Conservation (phyloP, 23 red algal genomes). For the Gracilaria domingensis region DNA sequence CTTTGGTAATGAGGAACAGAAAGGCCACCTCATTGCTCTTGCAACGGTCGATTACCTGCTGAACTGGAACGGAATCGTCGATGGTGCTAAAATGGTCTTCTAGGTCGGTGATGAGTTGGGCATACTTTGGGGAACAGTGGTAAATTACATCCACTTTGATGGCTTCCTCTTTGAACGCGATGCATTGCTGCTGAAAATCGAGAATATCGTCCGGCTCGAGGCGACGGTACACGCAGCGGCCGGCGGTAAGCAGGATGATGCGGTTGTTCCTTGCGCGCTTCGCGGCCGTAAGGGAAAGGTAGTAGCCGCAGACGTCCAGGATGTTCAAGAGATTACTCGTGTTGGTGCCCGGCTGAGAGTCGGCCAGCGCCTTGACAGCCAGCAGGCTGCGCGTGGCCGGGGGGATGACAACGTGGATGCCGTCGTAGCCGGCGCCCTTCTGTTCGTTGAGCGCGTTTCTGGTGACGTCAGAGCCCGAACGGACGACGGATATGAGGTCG, state of each 20-base stretch:
- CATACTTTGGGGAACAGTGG: background rate
- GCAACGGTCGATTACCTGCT: background rate
- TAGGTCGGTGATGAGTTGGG: background rate
- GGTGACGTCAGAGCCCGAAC: constrained; percentile 33
- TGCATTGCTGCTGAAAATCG: constrained; percentile 26
- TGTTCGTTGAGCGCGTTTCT: constrained; percentile 29
- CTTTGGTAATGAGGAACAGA: constrained; percentile 17
- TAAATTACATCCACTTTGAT: constrained; percentile 51
- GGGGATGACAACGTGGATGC: constrained; percentile 37
- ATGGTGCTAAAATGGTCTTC: constrained; percentile 7
- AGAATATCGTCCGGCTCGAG: background rate
- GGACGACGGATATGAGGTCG: constrained; percentile 44
- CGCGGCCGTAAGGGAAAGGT: constrained; percentile 21
- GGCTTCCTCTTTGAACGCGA: background rate
- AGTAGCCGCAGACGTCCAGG: constrained; percentile 44
- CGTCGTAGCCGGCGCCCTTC: constrained; percentile 2
- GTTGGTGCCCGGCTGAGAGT: background rate
- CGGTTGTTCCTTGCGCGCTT: constrained; percentile 19
- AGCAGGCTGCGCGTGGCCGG: background rate
- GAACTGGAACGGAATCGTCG: background rate
- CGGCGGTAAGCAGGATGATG: constrained; percentile 42
- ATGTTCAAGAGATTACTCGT: constrained; percentile 47
- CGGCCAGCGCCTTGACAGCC: constrained; percentile 20
- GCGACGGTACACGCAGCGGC: background rate
- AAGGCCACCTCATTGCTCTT: constrained; percentile 14